A percentile compares a stretch with the other conserved stretches of the same genome.
These are phyloP conservation scores for Podila epicladia DNA, from an alignment of 192 early-diverging fungal genomes.

Conservation along the genomic window DNA sequence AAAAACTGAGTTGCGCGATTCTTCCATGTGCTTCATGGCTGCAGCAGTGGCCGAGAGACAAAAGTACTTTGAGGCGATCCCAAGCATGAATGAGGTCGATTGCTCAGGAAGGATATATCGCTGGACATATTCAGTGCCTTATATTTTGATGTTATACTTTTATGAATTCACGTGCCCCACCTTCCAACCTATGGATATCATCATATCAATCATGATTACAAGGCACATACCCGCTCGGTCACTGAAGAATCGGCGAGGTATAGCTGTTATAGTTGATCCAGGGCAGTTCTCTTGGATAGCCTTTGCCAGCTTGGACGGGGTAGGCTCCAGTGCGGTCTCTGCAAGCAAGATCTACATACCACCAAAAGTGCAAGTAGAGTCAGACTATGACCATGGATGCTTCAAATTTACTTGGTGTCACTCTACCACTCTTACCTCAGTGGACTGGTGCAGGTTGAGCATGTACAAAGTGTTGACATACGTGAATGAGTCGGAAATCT, in stretches of 20 bases:
- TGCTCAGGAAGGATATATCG: slow-evolving; percentile 62
- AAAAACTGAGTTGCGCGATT: slow-evolving; percentile 59
- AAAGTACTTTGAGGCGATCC: slow-evolving; percentile 63
- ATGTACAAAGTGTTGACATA: slow-evolving; percentile 71
- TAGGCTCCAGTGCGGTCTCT: slow-evolving; percentile 57
- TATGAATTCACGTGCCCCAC: slow-evolving; percentile 7
- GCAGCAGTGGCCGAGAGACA: slow-evolving; percentile 66
- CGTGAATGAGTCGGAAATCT: slow-evolving; percentile 73
- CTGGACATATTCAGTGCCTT: slow-evolving; percentile 50
- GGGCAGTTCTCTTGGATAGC: slow-evolving; percentile 56
- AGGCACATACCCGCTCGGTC: slow-evolving; percentile 49
- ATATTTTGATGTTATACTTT: too few relatives aligned
- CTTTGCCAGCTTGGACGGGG: slow-evolving; percentile 62
- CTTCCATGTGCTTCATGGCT: slow-evolving; percentile 63
- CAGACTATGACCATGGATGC: too few relatives aligned
- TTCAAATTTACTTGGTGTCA: neutral
- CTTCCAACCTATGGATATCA: neutral
- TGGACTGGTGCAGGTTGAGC: slow-evolving; percentile 64
- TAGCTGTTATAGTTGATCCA: slow-evolving; percentile 54
- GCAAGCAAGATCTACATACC: slow-evolving; percentile 59
- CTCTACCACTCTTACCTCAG: slow-evolving; percentile 54
- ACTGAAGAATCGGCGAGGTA: slow-evolving; percentile 69
- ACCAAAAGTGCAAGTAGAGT: too few relatives aligned
- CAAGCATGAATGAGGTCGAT: slow-evolving; percentile 49
- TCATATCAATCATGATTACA: too few relatives aligned